Percentiles rank a stretch among this genome's conserved stretches.
These are phyloP conservation scores for Triglochin maritima DNA, from an alignment of 106 monocot species.

Conservation along the genomic window DNA sequence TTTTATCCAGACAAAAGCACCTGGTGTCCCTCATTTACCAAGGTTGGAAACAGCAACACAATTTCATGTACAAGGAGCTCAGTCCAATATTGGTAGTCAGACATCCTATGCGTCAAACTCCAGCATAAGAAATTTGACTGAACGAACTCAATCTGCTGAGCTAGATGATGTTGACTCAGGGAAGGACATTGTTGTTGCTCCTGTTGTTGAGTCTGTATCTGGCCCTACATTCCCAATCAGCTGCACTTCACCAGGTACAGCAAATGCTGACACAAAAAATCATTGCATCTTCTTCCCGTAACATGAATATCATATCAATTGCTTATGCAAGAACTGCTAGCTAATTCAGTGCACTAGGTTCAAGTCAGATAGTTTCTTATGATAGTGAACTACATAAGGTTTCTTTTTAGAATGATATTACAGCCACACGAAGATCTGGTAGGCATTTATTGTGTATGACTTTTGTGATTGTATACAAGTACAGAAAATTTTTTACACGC, in stretches of 20 bases:
- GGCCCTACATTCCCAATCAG: constrained; percentile 4
- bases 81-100: constrained; percentile 6
- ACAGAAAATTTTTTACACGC: too few relatives aligned
- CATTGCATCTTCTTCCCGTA: too few relatives aligned
- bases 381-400: too few relatives aligned
- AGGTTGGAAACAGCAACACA: constrained; percentile 1
- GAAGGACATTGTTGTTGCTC: constrained; percentile 9
- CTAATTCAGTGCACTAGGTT: too few relatives aligned
- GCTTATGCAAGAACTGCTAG: too few relatives aligned
- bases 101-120: constrained; percentile 25
- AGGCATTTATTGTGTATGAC: too few relatives aligned
- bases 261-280: too few relatives aligned
- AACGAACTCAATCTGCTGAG: constrained; percentile 27
- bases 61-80: neutral
- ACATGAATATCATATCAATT: neutral
- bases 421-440: too few relatives aligned
- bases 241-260: constrained; percentile 7
- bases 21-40: neutral
- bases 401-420: too few relatives aligned
- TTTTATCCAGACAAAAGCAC: constrained; percentile 12
- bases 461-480: too few relatives aligned
- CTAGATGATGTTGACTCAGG: constrained; percentile 35
- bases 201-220: constrained; percentile 11
- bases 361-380: too few relatives aligned
- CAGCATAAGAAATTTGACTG: constrained; percentile 16